Percentiles rank a stretch among this genome's conserved stretches.
phyloP scores from a whole-genome alignment of 1,284 basidiomycete species.

The Melanopsichium pennsylvanicum region DNA sequence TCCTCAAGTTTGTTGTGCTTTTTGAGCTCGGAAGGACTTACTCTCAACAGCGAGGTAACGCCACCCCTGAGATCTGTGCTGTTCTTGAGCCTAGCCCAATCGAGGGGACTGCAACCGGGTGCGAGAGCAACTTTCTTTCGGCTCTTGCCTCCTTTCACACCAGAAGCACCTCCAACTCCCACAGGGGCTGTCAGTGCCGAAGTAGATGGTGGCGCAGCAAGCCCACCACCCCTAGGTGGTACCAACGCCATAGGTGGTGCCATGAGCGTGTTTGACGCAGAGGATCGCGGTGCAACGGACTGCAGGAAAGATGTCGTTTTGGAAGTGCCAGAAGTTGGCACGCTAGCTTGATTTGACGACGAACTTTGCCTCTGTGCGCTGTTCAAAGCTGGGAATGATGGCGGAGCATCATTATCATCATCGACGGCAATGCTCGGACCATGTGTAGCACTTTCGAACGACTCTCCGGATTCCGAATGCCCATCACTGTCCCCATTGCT shows the following conservation, averaged over 20 bases:
- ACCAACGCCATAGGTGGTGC: slow-evolving; percentile 35
- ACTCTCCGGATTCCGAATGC: slow-evolving; percentile 17
- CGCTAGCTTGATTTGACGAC: slow-evolving; percentile 35
- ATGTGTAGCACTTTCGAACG: slow-evolving; percentile 17
- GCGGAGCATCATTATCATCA: slow-evolving; percentile 76
- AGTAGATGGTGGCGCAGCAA: slow-evolving; percentile 50
- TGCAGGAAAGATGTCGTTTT: slow-evolving; percentile 16
- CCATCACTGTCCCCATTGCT: slow-evolving; percentile 4
- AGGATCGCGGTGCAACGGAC: slow-evolving; percentile 27
- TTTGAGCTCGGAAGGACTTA: slow-evolving; percentile 84
- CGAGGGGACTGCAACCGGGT: slow-evolving; percentile 89
- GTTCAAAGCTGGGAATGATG: slow-evolving; percentile 80
- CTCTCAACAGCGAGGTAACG: slow-evolving; percentile 69
- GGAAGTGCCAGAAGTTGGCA: not conserved
- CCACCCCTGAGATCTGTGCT: slow-evolving; percentile 68
- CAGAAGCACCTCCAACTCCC: slow-evolving; percentile 52
- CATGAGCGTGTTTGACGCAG: slow-evolving; percentile 22
- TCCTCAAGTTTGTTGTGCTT: slow-evolving; percentile 83
- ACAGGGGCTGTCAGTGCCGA: slow-evolving; percentile 46
- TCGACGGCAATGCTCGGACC: slow-evolving; percentile 13
- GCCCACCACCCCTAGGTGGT: slow-evolving; percentile 36
- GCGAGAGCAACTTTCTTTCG: slow-evolving; percentile 81
- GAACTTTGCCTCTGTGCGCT: slow-evolving; percentile 76
- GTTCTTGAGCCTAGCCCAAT: slow-evolving; percentile 87
- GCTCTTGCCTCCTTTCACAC: slow-evolving; percentile 19